These are phyloP conservation scores for Phialophora expanda DNA, from an alignment of 2,329 filamentous ascomycete species.

Conservation along the genomic window DNA sequence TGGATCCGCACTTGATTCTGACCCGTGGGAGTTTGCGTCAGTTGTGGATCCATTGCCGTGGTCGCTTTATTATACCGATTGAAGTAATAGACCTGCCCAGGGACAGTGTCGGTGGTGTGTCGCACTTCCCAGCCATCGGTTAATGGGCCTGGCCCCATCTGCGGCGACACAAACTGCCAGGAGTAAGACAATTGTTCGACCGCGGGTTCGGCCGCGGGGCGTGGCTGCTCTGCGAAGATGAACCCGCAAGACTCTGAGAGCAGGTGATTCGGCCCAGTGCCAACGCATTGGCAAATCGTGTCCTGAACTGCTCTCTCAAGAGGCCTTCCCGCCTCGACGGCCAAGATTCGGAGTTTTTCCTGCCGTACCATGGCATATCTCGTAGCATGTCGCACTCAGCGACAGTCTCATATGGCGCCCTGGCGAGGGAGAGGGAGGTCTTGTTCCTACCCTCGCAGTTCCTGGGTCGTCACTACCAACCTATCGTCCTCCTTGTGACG, in stretches of 20 bases:
- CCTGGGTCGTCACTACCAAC: neutral
- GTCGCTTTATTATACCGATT: neutral
- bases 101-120: neutral
- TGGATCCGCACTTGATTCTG: neutral
- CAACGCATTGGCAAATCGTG: neutral
- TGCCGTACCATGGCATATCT: neutral
- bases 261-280: neutral
- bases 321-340: neutral
- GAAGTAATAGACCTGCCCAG: neutral
- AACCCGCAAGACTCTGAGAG: neutral
- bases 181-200: neutral
- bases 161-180: neutral
- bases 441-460: neutral
- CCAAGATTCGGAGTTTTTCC: neutral
- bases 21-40: neutral
- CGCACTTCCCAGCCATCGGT: neutral
- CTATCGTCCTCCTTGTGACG: constrained; percentile 5
- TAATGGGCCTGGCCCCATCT: neutral
- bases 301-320: neutral
- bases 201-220: too few species aligned
- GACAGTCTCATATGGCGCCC: neutral
- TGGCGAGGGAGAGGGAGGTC: neutral
- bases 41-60: neutral
- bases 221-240: neutral
- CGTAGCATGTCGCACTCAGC: neutral